Conservation (phyloP, 768 basidiomycete genomes). For the Guyanaporus albipodus region DNA sequence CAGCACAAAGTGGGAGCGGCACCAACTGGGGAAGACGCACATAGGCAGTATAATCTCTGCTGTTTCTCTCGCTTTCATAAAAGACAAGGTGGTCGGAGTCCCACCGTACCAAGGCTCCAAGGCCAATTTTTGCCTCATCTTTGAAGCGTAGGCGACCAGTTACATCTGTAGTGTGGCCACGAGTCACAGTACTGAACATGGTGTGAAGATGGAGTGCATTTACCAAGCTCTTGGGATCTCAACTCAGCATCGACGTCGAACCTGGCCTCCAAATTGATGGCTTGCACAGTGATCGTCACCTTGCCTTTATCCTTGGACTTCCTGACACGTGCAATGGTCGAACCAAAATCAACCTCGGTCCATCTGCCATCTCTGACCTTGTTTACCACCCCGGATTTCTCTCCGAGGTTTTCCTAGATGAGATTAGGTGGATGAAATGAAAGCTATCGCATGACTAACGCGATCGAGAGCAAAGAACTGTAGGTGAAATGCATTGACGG, state of each 20-base stretch:
- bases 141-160: not conserved
- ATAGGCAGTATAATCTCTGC: not conserved
- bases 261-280: not conserved
- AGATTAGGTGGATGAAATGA: not conserved
- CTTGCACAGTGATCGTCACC: not conserved
- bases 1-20: no score
- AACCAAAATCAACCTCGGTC: not conserved
- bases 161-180: not conserved
- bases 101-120: not conserved
- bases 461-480: not conserved
- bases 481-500: not conserved
- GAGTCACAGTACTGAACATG: not conserved
- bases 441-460: not conserved
- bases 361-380: not conserved
- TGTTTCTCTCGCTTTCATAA: not conserved
- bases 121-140: not conserved
- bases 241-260: not conserved
- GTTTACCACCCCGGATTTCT: not conserved
- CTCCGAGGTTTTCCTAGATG: not conserved
- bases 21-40: not conserved
- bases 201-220: not conserved
- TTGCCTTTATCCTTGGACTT: not conserved
- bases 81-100: not conserved
- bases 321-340: not conserved
- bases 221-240: not conserved